phyloP scores from a whole-genome alignment of 345 rosid species.

The Euphorbia tirucalli region DNA sequence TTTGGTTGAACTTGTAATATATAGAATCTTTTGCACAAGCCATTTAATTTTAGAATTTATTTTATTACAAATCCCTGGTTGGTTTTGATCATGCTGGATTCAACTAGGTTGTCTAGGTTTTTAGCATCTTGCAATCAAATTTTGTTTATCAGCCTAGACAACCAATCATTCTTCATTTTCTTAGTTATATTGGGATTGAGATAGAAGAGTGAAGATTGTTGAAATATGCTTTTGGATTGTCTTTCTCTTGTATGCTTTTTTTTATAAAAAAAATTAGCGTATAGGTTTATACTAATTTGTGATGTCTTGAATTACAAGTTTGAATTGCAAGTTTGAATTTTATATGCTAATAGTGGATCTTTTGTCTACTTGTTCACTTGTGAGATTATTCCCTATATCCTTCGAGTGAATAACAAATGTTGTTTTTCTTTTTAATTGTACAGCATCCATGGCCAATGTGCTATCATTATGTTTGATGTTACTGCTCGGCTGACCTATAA shows the following conservation, averaged over 20 bases:
- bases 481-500: conserved; percentile 94
- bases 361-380: not conserved
- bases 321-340: not conserved
- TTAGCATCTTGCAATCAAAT: too few species aligned
- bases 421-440: conserved; percentile 6
- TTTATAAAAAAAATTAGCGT: not conserved
- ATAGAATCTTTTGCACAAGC: too few species aligned
- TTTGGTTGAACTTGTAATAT: too few species aligned
- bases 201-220: not conserved
- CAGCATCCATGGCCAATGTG: conserved; percentile 99
- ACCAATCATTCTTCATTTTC: not conserved
- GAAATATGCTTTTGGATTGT: not conserved
- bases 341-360: not conserved
- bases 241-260: not conserved
- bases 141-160: not conserved
- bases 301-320: not conserved
- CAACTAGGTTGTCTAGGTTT: too few species aligned
- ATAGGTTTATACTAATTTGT: not conserved
- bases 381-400: not conserved
- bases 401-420: not conserved
- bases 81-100: too few species aligned
- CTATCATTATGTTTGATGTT: conserved; percentile 94
- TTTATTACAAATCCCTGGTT: too few species aligned
- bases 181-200: too few species aligned
- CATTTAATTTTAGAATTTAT: too few species aligned